Evolutionary conservation across 768 basidiomycete genomes (phyloP).

Genomic region (Neoboletus subvelutipes): DNA sequence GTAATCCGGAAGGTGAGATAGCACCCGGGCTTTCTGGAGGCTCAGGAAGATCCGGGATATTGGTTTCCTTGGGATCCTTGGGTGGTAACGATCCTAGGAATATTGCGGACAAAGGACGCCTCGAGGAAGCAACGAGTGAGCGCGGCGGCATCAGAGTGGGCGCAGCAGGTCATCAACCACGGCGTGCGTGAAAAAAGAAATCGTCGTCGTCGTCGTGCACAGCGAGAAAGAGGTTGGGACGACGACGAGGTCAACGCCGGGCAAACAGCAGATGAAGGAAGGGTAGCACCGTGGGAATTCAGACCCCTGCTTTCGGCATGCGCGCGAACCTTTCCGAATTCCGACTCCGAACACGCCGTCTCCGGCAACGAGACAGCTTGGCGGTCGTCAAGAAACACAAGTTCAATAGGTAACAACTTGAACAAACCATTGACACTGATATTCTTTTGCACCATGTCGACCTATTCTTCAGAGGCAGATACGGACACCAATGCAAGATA

Average conservation of each 20-base stretch:
- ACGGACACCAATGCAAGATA: background rate
- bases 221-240: constrained; percentile 25
- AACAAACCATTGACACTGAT: too few species aligned
- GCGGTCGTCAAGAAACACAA: constrained; percentile 6
- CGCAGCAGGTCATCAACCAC: constrained; percentile 30
- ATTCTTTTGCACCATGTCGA: background rate
- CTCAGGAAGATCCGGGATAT: constrained; percentile 68
- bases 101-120: constrained; percentile 62
- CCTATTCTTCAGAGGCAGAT: background rate
- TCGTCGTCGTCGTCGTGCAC: constrained; percentile 26
- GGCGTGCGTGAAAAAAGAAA: constrained; percentile 8
- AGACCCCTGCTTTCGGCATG: background rate
- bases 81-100: constrained; percentile 49
- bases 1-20: constrained; percentile 62
- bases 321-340: constrained; percentile 14
- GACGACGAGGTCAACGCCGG: constrained; percentile 21
- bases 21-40: constrained; percentile 61
- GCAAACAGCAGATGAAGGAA: constrained; percentile 10
- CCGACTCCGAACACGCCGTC: constrained; percentile 16
- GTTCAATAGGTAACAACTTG: too few species aligned
- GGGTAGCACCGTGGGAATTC: constrained; percentile 29
- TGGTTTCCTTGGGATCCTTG: constrained; percentile 36
- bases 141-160: constrained; percentile 50
- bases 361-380: background rate
- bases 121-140: constrained; percentile 39